Base-by-base conservation (phyloP, 495 filamentous ascomycete species). In the Penicillium diatomitis region DNA sequence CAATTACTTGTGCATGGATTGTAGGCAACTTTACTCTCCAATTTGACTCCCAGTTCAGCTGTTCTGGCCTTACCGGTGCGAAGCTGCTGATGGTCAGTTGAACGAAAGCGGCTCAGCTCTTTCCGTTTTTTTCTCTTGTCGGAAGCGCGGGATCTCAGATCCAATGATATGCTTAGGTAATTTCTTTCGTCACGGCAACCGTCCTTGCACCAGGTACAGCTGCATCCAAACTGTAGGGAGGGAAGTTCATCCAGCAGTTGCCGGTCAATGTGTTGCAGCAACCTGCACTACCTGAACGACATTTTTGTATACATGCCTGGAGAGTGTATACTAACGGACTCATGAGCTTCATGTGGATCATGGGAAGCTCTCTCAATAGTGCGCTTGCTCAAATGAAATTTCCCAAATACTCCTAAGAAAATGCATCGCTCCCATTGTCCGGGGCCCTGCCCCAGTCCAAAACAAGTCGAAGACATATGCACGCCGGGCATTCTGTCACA, bases 81-180 rank as follows among this genome's bases (percentile, higher is more conserved):
- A 30, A 38, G 46, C n/a, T 31, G 36, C 10, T n/a, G 20, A 7
- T 27, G 33, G 42, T 39, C 8, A 32, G 36, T 32, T 44, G 32
- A 40, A 46, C 28, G 9, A 52, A 60, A 53, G 60, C 63, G 60
- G 66, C 56, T 52, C 68, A 60, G 53, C 50, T 48, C 60, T 68
- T 61, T 58, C 58, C 55, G 58, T 58, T 68, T 68, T 65, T 69
- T 63, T 60, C 57, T 63, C 65, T 66, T 70, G 56, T 70, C 68
- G 67, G 68, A 60, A 66, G 63, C 56, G 55, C 66, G 67, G 68
- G 63, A 66, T 55, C 47, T 48, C 38, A 47, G 43, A 55, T 62
- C 60, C 63, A 52, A 52, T 66, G 55, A 58, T 49, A 59, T 44
- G 61, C 59, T 69, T 63, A 71, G 47, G 46, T 60, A 53, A 63